Conservation (phyloP, 768 basidiomycete genomes). For the Clathrus columnatus region DNA sequence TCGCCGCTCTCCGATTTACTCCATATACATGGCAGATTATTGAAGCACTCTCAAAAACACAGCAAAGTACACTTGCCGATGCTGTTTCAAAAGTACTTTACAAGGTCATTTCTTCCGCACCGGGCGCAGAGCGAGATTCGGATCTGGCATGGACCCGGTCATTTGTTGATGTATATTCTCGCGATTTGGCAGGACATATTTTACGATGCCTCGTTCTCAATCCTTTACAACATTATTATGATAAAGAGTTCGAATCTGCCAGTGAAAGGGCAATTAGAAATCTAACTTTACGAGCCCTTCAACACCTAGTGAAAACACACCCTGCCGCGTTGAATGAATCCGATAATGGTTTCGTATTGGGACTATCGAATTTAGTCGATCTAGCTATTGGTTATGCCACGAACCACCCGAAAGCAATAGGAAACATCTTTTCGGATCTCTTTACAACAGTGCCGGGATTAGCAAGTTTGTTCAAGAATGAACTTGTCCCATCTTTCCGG, state of each 20-base stretch:
- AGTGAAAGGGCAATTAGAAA: not conserved
- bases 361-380: constrained; percentile 3
- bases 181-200: not conserved
- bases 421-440: not conserved
- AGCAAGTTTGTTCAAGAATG: not conserved
- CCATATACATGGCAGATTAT: constrained; percentile 1
- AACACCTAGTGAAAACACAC: not conserved
- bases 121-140: not conserved
- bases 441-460: not conserved
- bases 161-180: not conserved
- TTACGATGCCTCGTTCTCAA: not conserved
- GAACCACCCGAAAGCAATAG: not conserved
- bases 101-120: not conserved
- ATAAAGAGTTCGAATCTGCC: not conserved
- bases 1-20: constrained; percentile 3
- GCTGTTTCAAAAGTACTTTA: constrained; percentile 2
- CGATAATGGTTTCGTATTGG: not conserved
- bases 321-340: not conserved
- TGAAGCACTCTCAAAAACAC: not conserved
- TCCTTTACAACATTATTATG: not conserved
- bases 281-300: not conserved
- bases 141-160: constrained; percentile 2
- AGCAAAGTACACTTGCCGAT: not conserved
- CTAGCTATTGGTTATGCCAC: not conserved
- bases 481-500: constrained; percentile 3